Conservation (phyloP, 768 basidiomycete genomes). For the Crepidotus variabilis region DNA sequence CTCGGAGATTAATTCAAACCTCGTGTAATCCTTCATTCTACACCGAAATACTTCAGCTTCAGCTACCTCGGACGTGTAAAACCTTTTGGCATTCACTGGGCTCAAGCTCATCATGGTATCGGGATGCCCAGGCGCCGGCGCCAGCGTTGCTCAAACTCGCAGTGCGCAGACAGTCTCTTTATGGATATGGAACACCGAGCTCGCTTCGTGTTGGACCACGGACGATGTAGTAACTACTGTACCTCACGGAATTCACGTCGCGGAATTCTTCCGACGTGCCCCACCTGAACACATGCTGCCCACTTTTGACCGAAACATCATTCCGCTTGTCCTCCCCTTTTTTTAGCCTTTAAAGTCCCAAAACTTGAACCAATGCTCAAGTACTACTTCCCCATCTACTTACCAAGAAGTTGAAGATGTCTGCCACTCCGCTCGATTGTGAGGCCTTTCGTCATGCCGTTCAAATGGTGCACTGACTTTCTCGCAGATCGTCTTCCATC, state of each 20-base stretch:
- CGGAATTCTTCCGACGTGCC: not conserved
- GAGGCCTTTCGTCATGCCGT: not conserved
- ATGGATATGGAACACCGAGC: too few relatives aligned
- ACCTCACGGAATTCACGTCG: too few relatives aligned
- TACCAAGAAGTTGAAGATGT: not conserved
- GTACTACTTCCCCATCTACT: not conserved
- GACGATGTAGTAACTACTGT: not conserved
- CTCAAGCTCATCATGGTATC: too few relatives aligned
- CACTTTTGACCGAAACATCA: not conserved
- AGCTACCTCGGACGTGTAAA: too few relatives aligned
- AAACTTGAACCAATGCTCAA: not conserved
- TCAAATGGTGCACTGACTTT: not conserved
- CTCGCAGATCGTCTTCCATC: conserved; percentile 18
- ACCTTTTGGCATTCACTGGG: too few relatives aligned
- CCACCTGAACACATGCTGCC: not conserved
- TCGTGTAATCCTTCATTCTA: too few relatives aligned
- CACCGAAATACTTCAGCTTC: too few relatives aligned
- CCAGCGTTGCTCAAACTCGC: too few relatives aligned
- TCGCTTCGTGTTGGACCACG: not conserved
- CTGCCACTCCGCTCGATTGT: conserved; percentile 14
- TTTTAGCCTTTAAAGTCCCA: not conserved
- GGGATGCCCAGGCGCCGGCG: too few relatives aligned
- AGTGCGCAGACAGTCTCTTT: too few relatives aligned
- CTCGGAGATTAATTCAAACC: too few relatives aligned
- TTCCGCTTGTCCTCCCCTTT: not conserved